A percentile compares a stretch with the other conserved stretches of the same genome.
Conservation (phyloP, 768 basidiomycete species). For the Hypholoma fasciculare region DNA sequence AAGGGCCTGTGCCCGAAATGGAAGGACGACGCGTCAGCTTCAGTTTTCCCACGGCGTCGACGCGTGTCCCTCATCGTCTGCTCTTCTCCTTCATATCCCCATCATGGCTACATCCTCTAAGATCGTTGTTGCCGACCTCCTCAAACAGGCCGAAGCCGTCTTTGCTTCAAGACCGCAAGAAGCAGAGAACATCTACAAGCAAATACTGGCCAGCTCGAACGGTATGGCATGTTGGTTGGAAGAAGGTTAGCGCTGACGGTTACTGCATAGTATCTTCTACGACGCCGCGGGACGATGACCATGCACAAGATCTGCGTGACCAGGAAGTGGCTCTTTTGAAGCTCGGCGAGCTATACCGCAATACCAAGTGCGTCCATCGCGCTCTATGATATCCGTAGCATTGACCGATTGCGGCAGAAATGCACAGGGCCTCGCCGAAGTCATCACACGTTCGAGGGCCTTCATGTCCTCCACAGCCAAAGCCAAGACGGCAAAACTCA, state of each 20-base stretch:
- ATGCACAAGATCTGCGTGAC: slow-evolving; percentile 64
- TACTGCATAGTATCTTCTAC: not conserved
- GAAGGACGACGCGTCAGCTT: slow-evolving; percentile 34
- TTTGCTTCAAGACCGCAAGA: slow-evolving; percentile 45
- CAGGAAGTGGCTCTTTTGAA: slow-evolving; percentile 86
- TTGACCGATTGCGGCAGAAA: slow-evolving; percentile 53
- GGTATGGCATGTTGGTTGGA: slow-evolving; percentile 19
- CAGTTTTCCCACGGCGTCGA: slow-evolving; percentile 31
- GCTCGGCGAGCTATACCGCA: slow-evolving; percentile 84
- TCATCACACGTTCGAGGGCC: slow-evolving; percentile 78
- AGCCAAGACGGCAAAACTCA: slow-evolving; percentile 96
- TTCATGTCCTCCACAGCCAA: slow-evolving; percentile 96
- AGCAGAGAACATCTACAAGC: slow-evolving; percentile 75
- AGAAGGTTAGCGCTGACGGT: not conserved
- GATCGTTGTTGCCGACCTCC: slow-evolving; percentile 38
- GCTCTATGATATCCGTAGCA: not conserved
- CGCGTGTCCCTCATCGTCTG: slow-evolving; percentile 25
- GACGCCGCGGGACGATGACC: slow-evolving; percentile 29
- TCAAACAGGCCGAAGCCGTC: slow-evolving; percentile 55
- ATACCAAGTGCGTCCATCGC: slow-evolving; percentile 63
- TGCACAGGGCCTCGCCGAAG: slow-evolving; percentile 79
- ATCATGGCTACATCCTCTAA: slow-evolving; percentile 19
- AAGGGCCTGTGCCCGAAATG: not conserved
- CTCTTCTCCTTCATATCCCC: slow-evolving; percentile 10
- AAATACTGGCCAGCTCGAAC: slow-evolving; percentile 52